Evolutionary conservation across 139 green algal species (phyloP), one percentile per base, ranked within the genome.

Genomic region (Spirogloea muscicola): DNA sequence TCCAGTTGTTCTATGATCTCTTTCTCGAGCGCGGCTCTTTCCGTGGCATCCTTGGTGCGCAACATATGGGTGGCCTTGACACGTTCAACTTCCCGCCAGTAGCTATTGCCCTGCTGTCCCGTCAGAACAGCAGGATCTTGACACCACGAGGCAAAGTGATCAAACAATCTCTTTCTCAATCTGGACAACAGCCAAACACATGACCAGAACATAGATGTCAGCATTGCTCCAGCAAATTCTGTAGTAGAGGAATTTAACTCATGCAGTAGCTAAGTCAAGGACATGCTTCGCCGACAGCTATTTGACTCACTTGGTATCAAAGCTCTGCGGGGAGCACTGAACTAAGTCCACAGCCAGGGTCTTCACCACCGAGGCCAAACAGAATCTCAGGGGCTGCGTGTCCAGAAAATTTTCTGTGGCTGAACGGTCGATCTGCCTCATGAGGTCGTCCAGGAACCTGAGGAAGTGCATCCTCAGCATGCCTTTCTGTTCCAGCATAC

Each of bases 381-480:
- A 34, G 3, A 61, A 82, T 29, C 74, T 44, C 27, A 80, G 52
- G 18, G 68, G 51, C 66, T 81, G 74, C 40, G 25, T 38, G 34
- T 82, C 68, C 6, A 36, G 61, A 27, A 81, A 75, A 6, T 41
- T 68, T 41, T 80, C 37, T 37, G 67, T 18, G 41, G 52, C 13
- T 0, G 39, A 16, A 7, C n/a, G 33, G 49, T 33, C n/a, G 9
- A 79, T 10, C 64, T 51, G 78, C 79, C 77, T 13, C 49, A 51
- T 33, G 70, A 62, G 0, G 82, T 87, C 38, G 0, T 67, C n/a
- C 1, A 95, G 71, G 70, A 89, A 95, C 51, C 88, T 86, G 34
- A 91, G 44, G 42, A 93, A 80, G 6, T 42, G 49, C 43, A 77
- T 70, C 40, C 61, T 57, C 5, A 85, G 74, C 72, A 91, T 33